Base-by-base conservation (phyloP, 1,284 basidiomycete genomes). In the Testicularia cyperi region DNA sequence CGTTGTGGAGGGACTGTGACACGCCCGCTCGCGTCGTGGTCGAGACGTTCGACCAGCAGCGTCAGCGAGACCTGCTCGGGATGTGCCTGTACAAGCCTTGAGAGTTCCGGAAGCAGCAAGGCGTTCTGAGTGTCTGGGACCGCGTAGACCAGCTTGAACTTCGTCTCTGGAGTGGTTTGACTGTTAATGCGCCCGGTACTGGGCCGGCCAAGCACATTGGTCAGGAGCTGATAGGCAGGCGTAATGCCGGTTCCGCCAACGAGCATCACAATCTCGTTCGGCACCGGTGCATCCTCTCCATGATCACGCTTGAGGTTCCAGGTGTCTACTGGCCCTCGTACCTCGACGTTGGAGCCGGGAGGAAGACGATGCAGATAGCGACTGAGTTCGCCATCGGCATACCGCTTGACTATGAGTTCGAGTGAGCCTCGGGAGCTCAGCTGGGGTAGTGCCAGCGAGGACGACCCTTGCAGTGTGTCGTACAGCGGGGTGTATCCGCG, bases 401-500 rank as follows among this genome's bases (percentile, higher is more conserved):
- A 69, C 13, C 51, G 36, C 41, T 70, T 70, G 19, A 67, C 63
- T 5, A 67, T 19, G 16, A 67, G 28, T 19, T 61, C 49, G 16
- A 67, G 22, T 24, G 20, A n/a, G 10, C 27, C 15, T 22, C 22
- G 13, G 6, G 18, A 13, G 8, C 25, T 41, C 2, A 34, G 30
- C 0, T 18, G 32, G 0, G n/a, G 5, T 6, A 47, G 15, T 4
- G 44, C 45, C 5, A 24, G 20, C 1, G 48, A 48, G n/a, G 31
- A 23, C 15, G 49, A 44, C 23, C 46, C 47, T 2, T 53, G 53
- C 2, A 48, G 35, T 4, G 49, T 56, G 18, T 60, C 54, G 33
- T 65, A 62, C 10, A 70, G 39, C 8, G 67, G 67, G 2, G 67
- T 70, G 16, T 70, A 70, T 6, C 65, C 58, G 14, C 67, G 45